Conservation (phyloP, 331 rosid genomes). For the Phaseolus coccineus region DNA sequence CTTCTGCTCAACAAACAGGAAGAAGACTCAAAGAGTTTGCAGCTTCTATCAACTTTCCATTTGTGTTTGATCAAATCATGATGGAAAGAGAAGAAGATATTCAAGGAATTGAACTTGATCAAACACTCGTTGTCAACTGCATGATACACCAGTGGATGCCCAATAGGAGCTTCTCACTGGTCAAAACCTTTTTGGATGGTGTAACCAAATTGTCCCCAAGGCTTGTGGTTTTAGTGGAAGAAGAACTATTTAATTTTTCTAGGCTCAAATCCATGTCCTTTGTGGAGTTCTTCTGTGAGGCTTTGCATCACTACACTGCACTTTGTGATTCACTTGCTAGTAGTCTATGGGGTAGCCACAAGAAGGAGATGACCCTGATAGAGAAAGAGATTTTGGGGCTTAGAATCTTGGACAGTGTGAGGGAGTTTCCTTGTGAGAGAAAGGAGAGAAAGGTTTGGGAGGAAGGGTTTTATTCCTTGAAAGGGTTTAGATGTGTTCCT, state of each 20-base stretch:
- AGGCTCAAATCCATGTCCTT: slow-evolving; percentile 63
- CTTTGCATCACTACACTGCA: slow-evolving; percentile 70
- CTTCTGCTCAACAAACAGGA: slow-evolving; percentile 57
- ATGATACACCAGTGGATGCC: slow-evolving; percentile 69
- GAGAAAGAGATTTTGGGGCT: slow-evolving; percentile 63
- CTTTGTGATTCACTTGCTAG: slow-evolving; percentile 62
- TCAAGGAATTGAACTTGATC: slow-evolving; percentile 45
- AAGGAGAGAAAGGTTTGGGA: slow-evolving; percentile 52
- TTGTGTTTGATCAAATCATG: slow-evolving; percentile 54
- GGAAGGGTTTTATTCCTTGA: slow-evolving; percentile 50
- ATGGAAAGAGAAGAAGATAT: slow-evolving; percentile 52
- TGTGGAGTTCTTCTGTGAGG: slow-evolving; percentile 77
- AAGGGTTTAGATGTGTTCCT: slow-evolving; percentile 56
- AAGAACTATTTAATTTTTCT: slow-evolving; percentile 63
- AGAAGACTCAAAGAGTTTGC: slow-evolving; percentile 67
- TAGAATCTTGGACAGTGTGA: slow-evolving; percentile 62
- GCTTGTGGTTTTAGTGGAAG: slow-evolving; percentile 67
- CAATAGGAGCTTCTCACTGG: slow-evolving; percentile 47
- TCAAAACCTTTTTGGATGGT: slow-evolving; percentile 60
- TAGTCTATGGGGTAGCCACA: slow-evolving; percentile 46
- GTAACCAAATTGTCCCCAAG: slow-evolving; percentile 61
- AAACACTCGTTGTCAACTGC: slow-evolving; percentile 54
- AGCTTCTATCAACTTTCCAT: slow-evolving; percentile 58
- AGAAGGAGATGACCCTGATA: slow-evolving; percentile 50
- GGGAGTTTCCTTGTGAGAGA: slow-evolving; percentile 61